Base-by-base conservation (phyloP, 768 basidiomycete species). In the Phaeolepiota aurea region DNA sequence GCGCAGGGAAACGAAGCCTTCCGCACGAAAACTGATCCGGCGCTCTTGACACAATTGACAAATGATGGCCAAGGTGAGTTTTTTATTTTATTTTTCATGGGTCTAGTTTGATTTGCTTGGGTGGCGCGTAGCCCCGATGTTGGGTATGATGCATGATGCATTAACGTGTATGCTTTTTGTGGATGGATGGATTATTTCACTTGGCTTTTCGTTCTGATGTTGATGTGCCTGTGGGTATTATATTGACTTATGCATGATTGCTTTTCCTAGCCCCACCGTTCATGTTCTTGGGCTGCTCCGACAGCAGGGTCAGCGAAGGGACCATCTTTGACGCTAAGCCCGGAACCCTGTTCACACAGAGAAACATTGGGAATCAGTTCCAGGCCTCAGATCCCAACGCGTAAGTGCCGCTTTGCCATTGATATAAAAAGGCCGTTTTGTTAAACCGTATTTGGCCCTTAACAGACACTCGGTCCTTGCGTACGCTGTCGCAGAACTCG, bases 321-420 rank as follows among this genome's bases (percentile, higher is more conserved):
- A 61, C 58, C 10, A 54, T 68, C 20, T 68, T 68, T 48, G 56
- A 58, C 15, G 63, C 62, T 11, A 58, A 61, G 23, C 64, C 62
- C 2, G 66, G 66, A 10, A 64, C 58, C 2, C 47, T 66, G 3
- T 68, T 68, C 51, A 59, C 61, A 4, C 50, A 61, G 20, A 57
- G 64, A 3, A 68, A 66, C 44, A 64, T 66, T 15, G 65, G 62
- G 23, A 68, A 68, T 43, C 66, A 65, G 44, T 66, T 59, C 48
- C 58, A 59, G 33, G 48, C 51, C 13, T 55, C 52, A 3, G 66
- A 68, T 42, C 39, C 51, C 21, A 66, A 62, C 40, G 53, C 58
- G 65, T 66, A 40, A 41, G 64, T 51, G 13, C 19, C 16, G 32
- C n/a, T 13, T 23, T 38, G 16, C 4, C 21, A 3, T 34, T 23